These are phyloP conservation scores for Epichloe brachyelytri DNA, from an alignment of 2,329 filamentous ascomycete species.

Conservation along the genomic window DNA sequence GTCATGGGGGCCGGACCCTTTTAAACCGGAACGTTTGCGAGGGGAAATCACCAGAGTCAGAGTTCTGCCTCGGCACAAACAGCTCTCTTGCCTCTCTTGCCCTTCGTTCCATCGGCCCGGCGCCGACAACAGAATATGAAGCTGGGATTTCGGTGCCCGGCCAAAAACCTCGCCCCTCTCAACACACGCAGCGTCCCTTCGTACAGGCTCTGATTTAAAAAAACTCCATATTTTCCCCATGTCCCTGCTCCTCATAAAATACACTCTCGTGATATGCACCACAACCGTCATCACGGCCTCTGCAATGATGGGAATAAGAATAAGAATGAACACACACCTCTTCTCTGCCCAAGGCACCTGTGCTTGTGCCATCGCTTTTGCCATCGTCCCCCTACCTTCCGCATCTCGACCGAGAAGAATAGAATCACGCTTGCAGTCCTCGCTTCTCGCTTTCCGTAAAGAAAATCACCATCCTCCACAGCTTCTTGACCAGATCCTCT, in stretches of 20 bases:
- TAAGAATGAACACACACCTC: background rate
- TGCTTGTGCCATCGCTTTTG: background rate
- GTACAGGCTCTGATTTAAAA: background rate
- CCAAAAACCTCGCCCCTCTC: background rate
- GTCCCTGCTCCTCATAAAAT: background rate
- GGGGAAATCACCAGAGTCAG: background rate
- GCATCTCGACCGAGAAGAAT: background rate
- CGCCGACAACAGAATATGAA: background rate
- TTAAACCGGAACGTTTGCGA: too few relatives aligned
- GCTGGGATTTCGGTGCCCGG: too few relatives aligned
- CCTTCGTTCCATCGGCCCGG: background rate
- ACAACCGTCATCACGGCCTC: background rate
- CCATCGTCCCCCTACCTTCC: background rate
- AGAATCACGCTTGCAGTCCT: conserved; percentile 46
- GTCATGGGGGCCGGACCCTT: too few relatives aligned
- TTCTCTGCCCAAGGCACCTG: background rate
- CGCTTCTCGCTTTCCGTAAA: conserved; percentile 90
- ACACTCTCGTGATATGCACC: background rate
- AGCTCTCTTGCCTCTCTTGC: background rate
- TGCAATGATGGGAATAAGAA: background rate
- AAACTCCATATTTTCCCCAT: background rate
- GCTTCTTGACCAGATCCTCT: conserved; percentile 84
- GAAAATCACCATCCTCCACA: conserved; percentile 98
- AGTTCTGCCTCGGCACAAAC: background rate
- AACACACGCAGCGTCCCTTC: background rate